Percentiles rank a stretch among this genome's conserved stretches.
These are phyloP conservation scores for Tulasnella sp. DNA, from an alignment of 768 basidiomycete genomes.

Conservation along the genomic window DNA sequence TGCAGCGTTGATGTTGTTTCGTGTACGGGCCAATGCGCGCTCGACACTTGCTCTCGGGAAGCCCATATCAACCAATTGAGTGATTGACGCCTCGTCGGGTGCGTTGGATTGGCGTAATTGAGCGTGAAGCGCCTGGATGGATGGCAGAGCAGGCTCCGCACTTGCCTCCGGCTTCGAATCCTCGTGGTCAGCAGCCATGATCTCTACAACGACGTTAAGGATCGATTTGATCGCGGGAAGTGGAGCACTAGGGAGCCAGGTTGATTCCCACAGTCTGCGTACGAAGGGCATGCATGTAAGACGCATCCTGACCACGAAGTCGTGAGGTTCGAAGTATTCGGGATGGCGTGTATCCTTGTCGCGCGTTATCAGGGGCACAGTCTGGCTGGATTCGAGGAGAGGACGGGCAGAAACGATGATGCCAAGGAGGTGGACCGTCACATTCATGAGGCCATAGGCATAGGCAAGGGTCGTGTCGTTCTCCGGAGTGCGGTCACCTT, in stretches of 20 bases:
- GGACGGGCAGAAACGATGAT: conserved; percentile 68
- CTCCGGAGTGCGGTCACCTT: conserved; percentile 44
- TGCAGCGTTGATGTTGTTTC: conserved; percentile 81
- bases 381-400: conserved; percentile 78
- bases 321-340: conserved; percentile 73
- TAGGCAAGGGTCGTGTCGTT: conserved; percentile 57
- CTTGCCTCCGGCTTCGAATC: conserved; percentile 33
- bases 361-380: conserved; percentile 50
- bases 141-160: conserved; percentile 31
- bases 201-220: conserved; percentile 64
- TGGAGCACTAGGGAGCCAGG: conserved; percentile 70
- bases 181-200: conserved; percentile 73
- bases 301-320: conserved; percentile 76
- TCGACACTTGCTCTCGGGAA: conserved; percentile 83
- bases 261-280: conserved; percentile 61
- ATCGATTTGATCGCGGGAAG: conserved; percentile 61
- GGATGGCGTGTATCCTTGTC: conserved; percentile 69
- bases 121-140: conserved; percentile 20
- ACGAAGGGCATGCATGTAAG: conserved; percentile 54
- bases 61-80: conserved; percentile 90
- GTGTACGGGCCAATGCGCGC: conserved; percentile 66
- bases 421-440: conserved; percentile 62
- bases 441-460: conserved; percentile 70
- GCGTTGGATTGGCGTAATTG: conserved; percentile 24
- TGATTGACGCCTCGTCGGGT: conserved; percentile 66